Conservation (phyloP, 768 basidiomycete species). For the Rhodotorula paludigena region DNA sequence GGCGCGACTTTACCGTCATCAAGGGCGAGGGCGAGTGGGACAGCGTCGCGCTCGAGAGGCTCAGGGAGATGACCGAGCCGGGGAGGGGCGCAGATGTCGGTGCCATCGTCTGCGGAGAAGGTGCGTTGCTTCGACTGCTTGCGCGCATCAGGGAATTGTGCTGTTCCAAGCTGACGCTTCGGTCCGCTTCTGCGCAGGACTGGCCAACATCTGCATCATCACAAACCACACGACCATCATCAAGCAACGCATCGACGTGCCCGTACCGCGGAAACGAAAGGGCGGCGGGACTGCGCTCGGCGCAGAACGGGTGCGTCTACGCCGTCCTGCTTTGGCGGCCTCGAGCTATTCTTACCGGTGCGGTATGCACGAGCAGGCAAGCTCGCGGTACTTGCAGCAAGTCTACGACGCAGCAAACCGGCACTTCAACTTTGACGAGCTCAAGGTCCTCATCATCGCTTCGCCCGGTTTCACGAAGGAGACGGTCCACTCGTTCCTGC, state of each 20-base stretch:
- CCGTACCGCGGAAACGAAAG: slow-evolving; percentile 83
- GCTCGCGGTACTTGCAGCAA: slow-evolving; percentile 73
- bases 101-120: slow-evolving; percentile 93
- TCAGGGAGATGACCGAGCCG: slow-evolving; percentile 84
- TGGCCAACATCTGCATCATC: slow-evolving; percentile 85
- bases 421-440: slow-evolving; percentile 76
- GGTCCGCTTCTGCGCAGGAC: slow-evolving; percentile 51
- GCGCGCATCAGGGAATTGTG: neutral
- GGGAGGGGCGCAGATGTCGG: slow-evolving; percentile 94
- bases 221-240: slow-evolving; percentile 97
- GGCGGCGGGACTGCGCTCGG: slow-evolving; percentile 72
- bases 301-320: slow-evolving; percentile 65
- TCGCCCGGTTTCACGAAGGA: slow-evolving; percentile 96
- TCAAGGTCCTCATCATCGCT: slow-evolving; percentile 90
- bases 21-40: slow-evolving; percentile 83
- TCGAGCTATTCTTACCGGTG: neutral
- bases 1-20: slow-evolving; percentile 83
- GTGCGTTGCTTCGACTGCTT: slow-evolving; percentile 44
- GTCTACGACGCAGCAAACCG: slow-evolving; percentile 81
- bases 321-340: neutral
- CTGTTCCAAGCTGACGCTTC: neutral
- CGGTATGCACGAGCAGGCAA: slow-evolving; percentile 51
- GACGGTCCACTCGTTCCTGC: slow-evolving; percentile 73
- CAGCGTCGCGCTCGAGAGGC: slow-evolving; percentile 70
- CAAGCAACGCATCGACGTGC: slow-evolving; percentile 77